Conservation (phyloP, 139 green algal genomes). For the Trebouxia sp. region DNA sequence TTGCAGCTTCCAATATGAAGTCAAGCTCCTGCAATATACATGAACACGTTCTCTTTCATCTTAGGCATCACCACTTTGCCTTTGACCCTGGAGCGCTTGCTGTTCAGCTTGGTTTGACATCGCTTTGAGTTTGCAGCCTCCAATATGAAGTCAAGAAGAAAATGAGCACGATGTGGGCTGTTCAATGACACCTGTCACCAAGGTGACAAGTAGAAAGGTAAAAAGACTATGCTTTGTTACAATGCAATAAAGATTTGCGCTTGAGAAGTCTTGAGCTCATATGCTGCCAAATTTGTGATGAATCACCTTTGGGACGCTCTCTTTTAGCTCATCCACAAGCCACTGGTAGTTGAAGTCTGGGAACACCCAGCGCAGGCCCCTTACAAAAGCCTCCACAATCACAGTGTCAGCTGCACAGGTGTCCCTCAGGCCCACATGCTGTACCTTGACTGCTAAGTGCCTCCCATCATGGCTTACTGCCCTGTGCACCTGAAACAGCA, state of each 20-base stretch:
- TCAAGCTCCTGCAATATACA: conserved; percentile 68
- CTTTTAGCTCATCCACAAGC: conserved; percentile 85
- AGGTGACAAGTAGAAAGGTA: no score
- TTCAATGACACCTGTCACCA: no score
- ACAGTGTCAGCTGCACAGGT: conserved; percentile 73
- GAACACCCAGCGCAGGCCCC: conserved; percentile 51
- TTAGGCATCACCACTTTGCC: conserved; percentile 58
- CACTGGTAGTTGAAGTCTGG: conserved; percentile 79
- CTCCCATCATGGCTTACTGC: conserved; percentile 66
- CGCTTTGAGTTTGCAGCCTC: conserved; percentile 74
- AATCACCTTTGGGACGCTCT: conserved; percentile 69
- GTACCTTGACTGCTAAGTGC: conserved; percentile 85
- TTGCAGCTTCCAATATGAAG: conserved; percentile 74
- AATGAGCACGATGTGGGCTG: background rate
- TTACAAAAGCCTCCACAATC: conserved; percentile 80
- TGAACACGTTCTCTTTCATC: background rate
- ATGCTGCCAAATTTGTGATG: no score
- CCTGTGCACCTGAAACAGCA: conserved; percentile 74
- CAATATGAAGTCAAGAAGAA: conserved; percentile 75
- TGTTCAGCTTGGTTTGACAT: conserved; percentile 66
- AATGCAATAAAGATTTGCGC: no score
- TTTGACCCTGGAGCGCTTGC: background rate
- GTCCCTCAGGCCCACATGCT: conserved; percentile 85
- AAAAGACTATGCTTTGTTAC: no score
- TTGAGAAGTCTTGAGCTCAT: no score